Base-by-base conservation (phyloP, 2,329 filamentous ascomycete species). In the Paracoccidioides lutzii region DNA sequence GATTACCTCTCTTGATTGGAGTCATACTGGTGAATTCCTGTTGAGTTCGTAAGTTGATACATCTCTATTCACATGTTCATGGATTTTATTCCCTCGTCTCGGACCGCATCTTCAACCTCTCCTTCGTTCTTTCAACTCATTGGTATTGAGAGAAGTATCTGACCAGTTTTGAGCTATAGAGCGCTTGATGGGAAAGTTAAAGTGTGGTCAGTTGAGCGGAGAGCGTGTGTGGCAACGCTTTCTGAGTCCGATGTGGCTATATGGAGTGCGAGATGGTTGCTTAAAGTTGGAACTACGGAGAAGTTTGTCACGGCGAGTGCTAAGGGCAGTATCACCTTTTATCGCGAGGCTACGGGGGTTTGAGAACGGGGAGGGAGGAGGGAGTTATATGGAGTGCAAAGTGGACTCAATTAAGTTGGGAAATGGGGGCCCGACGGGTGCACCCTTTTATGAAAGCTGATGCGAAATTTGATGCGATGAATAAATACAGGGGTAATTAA, bases 1-100 rank as follows among this genome's bases (percentile, higher is more conserved):
- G 93, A 84, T 98, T 61, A 87, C 91, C 59, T 86, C 86, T 37
- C 76, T 97, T 45, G 89, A 95, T 68, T 98, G 91, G 89, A 97
- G 85, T 69, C 82, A 88, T 65, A 94, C 87, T 4, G 93, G 93
- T 50, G 91, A 97, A 72, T 95, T 88, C 69, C 75, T 98, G 10
- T 77, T 97, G 2, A 94, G 87, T 65, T 88, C 89, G 76, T 81
- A 69, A 60, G 76, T 66, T n/a, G 12, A 41, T 37, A n/a, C n/a
- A 6, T 28, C 8, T 52, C 30, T 42, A 10, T 35, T 35, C 15
- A 7, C 45, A 9, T 12, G 22, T 41, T 42, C 1, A 1, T 28
- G 35, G 4, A 12, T 14, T 1, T 51, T 30, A 12, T 9, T 14
- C 12, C n/a, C 7, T 9, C n/a, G n/a, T n/a, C n/a, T n/a, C n/a